Base-by-base conservation (phyloP, 208 protist genomes). In the Crithidia sp. region DNA sequence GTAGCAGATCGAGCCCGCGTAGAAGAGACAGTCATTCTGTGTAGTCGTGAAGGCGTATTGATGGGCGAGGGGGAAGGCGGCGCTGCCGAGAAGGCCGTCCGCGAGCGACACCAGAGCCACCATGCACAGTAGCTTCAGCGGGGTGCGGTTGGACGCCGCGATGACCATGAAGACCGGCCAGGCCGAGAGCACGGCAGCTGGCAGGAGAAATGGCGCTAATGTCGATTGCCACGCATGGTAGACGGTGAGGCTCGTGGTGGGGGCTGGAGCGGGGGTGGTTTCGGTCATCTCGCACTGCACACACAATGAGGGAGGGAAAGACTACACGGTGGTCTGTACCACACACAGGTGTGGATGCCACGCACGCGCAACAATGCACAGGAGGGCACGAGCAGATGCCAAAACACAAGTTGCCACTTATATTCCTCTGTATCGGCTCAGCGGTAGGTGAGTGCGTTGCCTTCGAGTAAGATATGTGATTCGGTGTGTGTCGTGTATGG, bases 41-140 rank as follows among this genome's bases (percentile, higher is more conserved):
- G 71, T 5, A 17, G 56, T 53, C 3, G 54, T 70, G 63, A 69
- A 64, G 53, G 71, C 71, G 62, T 76, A 70, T 17, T 76, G 71
- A 41, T 76, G 71, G 8, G 49, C 28, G 10, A 76, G 71, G 10
- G 71, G 44, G 41, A 67, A 76, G 12, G 71, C 62, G 14, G 54
- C 55, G 61, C 71, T 70, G 71, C 71, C 71, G 9, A 69, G 71
- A 7, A 76, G 55, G 43, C 71, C 62, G 47, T 76, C 71, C 4
- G 62, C 71, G 43, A 76, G 55, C 10, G 62, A 62, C 13, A 44
- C 39, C 4, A 76, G 60, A n/a, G 45, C 71, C 5, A 66, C 43
- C 45, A 76, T 49, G 7, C 39, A 14, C 14, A 76, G 63, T 43
- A 76, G 59, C 61, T 64, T 68, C 52, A 76, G 13, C 39, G 71